A percentile compares a stretch with the other conserved stretches of the same genome.
Conservation (phyloP, 2,329 filamentous ascomycete genomes). For the Aspergillus thermomutatus region DNA sequence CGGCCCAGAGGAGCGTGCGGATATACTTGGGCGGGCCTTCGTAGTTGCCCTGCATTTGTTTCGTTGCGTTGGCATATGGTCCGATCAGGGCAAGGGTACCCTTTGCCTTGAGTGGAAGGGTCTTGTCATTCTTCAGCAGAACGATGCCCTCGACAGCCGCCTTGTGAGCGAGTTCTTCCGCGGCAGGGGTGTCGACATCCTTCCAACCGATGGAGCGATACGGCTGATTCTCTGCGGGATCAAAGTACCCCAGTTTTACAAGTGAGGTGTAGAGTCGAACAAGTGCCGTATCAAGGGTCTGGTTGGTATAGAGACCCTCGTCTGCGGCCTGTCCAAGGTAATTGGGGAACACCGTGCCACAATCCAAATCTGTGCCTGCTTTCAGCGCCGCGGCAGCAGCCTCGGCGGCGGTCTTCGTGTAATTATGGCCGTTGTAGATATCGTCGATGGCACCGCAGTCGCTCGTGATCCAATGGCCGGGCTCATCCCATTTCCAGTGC, state of each 20-base stretch:
- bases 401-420: conserved; percentile 37
- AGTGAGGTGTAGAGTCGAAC: conserved; percentile 45
- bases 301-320: conserved; percentile 41
- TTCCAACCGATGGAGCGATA: conserved; percentile 51
- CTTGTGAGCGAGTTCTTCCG: conserved; percentile 51
- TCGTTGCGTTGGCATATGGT: conserved; percentile 53
- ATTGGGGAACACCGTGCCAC: conserved; percentile 43
- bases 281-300: conserved; percentile 42
- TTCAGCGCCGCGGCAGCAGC: conserved; percentile 46
- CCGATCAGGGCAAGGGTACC: conserved; percentile 51
- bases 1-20: conserved; percentile 40
- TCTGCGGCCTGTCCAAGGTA: conserved; percentile 37
- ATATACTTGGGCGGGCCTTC: conserved; percentile 45
- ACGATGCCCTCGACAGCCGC: conserved; percentile 45
- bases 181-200: conserved; percentile 52
- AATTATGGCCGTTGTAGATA: conserved; percentile 53
- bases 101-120: conserved; percentile 40
- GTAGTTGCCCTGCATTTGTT: conserved; percentile 57
- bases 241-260: conserved; percentile 49
- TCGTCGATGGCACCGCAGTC: conserved; percentile 62
- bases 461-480: conserved; percentile 58
- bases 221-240: conserved; percentile 34
- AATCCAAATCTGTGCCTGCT: conserved; percentile 50
- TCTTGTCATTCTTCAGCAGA: conserved; percentile 49
- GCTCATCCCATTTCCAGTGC: conserved; percentile 60